Percentiles rank a stretch among this genome's conserved stretches.
phyloP scores from a whole-genome alignment of 768 basidiomycete genomes.

The Tephrocybe rancida region DNA sequence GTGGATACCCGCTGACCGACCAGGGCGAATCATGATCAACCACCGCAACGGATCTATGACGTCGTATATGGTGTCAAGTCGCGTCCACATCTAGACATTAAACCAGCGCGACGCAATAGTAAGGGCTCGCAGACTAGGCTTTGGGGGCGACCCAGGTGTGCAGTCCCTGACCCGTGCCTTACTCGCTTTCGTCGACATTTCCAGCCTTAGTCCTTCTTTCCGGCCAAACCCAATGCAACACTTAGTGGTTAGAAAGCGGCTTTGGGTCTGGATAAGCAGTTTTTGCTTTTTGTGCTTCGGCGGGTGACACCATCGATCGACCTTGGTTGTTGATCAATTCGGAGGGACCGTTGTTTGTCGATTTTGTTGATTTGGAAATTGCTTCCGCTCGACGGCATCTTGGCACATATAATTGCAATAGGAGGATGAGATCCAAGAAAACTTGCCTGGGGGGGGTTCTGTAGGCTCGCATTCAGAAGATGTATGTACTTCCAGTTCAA shows the following conservation, averaged over 20 bases:
- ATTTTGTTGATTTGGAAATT: no score
- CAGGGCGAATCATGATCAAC: neutral
- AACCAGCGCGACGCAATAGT: neutral
- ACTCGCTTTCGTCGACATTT: neutral
- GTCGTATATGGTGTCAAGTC: neutral
- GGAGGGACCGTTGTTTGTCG: no score
- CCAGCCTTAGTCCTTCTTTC: neutral
- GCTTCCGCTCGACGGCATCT: no score
- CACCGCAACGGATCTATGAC: conserved; percentile 1
- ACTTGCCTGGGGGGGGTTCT: no score
- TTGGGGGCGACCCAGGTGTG: neutral
- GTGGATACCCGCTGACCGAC: neutral
- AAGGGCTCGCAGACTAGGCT: neutral
- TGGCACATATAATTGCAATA: no score
- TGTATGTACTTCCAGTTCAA: no score
- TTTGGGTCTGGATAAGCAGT: neutral
- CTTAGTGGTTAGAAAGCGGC: neutral
- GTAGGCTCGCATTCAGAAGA: no score
- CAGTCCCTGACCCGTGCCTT: neutral
- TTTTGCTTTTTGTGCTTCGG: neutral
- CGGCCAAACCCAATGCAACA: neutral
- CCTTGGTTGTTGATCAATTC: no score
- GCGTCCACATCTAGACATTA: neutral
- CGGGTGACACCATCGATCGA: neutral
- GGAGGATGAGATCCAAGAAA: no score